Conservation (phyloP, 2,329 filamentous ascomycete species). For the Metarhizium brunneum region DNA sequence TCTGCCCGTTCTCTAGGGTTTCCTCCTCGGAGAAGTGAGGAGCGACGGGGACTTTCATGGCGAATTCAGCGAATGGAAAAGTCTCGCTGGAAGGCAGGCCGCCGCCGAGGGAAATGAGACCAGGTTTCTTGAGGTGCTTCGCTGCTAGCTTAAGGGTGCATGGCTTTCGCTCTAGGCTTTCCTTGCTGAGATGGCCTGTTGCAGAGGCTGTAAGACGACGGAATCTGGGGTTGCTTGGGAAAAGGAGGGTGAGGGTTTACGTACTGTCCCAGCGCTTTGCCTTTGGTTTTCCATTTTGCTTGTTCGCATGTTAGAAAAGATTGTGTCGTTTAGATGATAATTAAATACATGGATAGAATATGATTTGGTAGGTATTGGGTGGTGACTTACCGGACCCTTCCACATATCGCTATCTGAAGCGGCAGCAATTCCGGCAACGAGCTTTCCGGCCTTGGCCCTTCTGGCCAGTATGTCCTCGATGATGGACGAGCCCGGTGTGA, state of each 20-base stretch:
- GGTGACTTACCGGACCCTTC: conserved; percentile 54
- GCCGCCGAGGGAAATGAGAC: conserved; percentile 84
- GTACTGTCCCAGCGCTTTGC: conserved; percentile 79
- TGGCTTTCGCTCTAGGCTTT: conserved; percentile 50
- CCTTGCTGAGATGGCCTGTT: conserved; percentile 48
- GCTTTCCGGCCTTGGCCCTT: conserved; percentile 60
- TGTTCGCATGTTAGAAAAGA: not conserved
- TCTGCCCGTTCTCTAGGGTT: conserved; percentile 48
- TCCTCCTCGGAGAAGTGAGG: conserved; percentile 64
- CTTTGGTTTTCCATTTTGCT: conserved; percentile 53
- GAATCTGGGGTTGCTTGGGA: not conserved
- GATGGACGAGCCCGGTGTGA: conserved; percentile 10
- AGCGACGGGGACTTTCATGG: conserved; percentile 60
- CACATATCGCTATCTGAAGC: conserved; percentile 74
- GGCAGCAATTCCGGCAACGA: conserved; percentile 69
- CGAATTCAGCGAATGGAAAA: conserved; percentile 81
- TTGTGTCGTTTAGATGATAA: not conserved
- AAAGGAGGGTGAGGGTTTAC: conserved; percentile 23
- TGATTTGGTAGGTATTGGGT: no score
- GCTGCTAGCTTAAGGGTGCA: conserved; percentile 80
- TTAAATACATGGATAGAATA: no score
- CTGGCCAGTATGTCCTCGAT: conserved; percentile 22
- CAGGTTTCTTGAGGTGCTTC: conserved; percentile 67
- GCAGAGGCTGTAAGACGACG: not conserved
- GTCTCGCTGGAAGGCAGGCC: conserved; percentile 81